These are phyloP conservation scores for Cladophialophora psammophila DNA, from an alignment of 2,329 filamentous ascomycete species.

Conservation along the genomic window DNA sequence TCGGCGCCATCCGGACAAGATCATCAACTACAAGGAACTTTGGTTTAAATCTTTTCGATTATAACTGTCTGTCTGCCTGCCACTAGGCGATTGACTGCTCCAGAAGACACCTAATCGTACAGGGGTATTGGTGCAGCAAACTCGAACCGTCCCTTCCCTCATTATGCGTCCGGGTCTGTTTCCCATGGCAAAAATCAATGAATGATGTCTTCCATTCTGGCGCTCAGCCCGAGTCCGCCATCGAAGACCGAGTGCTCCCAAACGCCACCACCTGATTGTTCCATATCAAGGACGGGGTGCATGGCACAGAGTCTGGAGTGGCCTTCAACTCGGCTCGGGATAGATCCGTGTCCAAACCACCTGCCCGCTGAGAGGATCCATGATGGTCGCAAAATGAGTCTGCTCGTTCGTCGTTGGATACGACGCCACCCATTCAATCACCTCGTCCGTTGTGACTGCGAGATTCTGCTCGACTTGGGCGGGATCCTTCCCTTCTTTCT, in stretches of 20 bases:
- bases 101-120: neutral
- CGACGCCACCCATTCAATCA: slow-evolving; percentile 58
- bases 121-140: neutral
- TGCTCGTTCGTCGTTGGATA: slow-evolving; percentile 64
- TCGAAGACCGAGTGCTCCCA: neutral
- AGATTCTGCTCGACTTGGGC: slow-evolving; percentile 40
- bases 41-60: neutral
- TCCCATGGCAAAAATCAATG: neutral
- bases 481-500: slow-evolving; percentile 12
- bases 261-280: neutral
- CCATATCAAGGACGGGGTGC: neutral
- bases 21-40: neutral
- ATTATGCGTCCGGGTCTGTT: no score
- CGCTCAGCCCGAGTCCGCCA: neutral
- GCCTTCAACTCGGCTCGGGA: slow-evolving; percentile 11
- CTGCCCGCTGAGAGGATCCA: slow-evolving; percentile 61
- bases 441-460: slow-evolving; percentile 44
- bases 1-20: neutral
- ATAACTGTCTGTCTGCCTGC: no score
- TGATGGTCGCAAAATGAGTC: slow-evolving; percentile 65
- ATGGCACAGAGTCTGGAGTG: neutral
- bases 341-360: slow-evolving; percentile 56
- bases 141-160: no score
- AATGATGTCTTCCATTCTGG: neutral
- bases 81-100: neutral